Percentiles rank a stretch among this genome's conserved stretches.
phyloP scores from a whole-genome alignment of 768 basidiomycete species.

The Cystofilobasidium capitatum region DNA sequence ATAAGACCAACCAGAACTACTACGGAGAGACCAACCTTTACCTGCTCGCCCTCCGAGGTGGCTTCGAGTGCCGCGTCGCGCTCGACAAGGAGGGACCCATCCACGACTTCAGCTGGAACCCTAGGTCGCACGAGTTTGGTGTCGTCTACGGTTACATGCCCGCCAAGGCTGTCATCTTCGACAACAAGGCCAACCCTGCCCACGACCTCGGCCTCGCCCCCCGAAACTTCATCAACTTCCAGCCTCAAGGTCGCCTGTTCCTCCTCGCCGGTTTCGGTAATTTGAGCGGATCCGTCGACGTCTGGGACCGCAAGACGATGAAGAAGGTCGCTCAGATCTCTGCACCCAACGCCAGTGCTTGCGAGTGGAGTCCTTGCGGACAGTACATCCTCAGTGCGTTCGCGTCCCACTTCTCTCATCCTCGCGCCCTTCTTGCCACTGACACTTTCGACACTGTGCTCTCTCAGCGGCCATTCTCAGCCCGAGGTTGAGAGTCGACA shows the following conservation, averaged over 20 bases:
- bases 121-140: slow-evolving; percentile 91
- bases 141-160: slow-evolving; percentile 98
- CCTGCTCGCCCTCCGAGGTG: slow-evolving; percentile 79
- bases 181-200: slow-evolving; percentile 73
- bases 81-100: slow-evolving; percentile 93
- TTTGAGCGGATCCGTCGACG: slow-evolving; percentile 82
- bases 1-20: slow-evolving; percentile 93
- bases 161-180: slow-evolving; percentile 82
- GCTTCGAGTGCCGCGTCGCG: slow-evolving; percentile 78
- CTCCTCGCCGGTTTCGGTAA: slow-evolving; percentile 94
- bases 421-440: neutral
- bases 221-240: slow-evolving; percentile 90
- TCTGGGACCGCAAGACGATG: slow-evolving; percentile 79
- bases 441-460: neutral
- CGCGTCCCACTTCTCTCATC: neutral
- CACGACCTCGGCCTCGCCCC: slow-evolving; percentile 86
- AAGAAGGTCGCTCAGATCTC: slow-evolving; percentile 68
- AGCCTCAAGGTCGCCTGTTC: slow-evolving; percentile 79
- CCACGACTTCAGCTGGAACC: slow-evolving; percentile 92
- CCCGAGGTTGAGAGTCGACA: slow-evolving; percentile 89
- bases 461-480: slow-evolving; percentile 68
- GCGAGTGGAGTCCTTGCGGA: slow-evolving; percentile 92
- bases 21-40: slow-evolving; percentile 96
- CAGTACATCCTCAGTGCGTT: slow-evolving; percentile 62
- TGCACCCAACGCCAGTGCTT: slow-evolving; percentile 85